Evolutionary conservation across 306 rosid species (phyloP), one percentile per base, ranked within the genome.

Genomic region (Trifolium repens): DNA sequence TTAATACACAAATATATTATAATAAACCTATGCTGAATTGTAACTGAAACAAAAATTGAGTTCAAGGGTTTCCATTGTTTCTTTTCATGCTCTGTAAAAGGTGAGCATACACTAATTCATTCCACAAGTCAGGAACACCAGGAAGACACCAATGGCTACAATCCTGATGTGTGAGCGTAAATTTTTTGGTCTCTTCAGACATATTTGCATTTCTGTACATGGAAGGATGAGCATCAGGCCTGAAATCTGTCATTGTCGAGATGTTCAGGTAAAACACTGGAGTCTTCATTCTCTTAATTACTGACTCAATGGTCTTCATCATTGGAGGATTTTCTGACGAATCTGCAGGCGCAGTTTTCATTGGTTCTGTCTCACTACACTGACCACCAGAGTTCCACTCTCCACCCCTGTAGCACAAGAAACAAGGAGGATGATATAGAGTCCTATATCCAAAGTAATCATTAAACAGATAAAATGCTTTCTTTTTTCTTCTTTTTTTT

Each of bases 121-220:
- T 94, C 98, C 98, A 94, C 15, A 88, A 55, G 24, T 94, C 98
- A n/a, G 98, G 98, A 71, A 94, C 96, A 26, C 98, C 98, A 0
- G 98, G 97, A 76, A 94, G 98, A 82, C 98, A 94, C 98, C 98
- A 94, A 83, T 94, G 98, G 80, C 97, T 91, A 82, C 98, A 94
- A 69, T 94, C 98, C 72, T 94, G 98, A 81, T 77, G 84, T 54
- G 39, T 79, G 49, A 80, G 73, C 10, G 88, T 89, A 0, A 83
- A 71, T 71, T 4, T 80, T 58, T 82, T 84, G 61, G 84, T 89
- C 64, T 82, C 87, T 32, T 75, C 80, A 46, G 64, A 8, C 94
- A 77, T 39, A 78, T 54, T 84, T 44, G 69, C 81, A 82, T 77
- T 79, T 81, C 98, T 86, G 73, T 86, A 91, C 58, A 90, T 46